phyloP scores from a whole-genome alignment of 305 asterid genomes.

The Ajuga reptans region DNA sequence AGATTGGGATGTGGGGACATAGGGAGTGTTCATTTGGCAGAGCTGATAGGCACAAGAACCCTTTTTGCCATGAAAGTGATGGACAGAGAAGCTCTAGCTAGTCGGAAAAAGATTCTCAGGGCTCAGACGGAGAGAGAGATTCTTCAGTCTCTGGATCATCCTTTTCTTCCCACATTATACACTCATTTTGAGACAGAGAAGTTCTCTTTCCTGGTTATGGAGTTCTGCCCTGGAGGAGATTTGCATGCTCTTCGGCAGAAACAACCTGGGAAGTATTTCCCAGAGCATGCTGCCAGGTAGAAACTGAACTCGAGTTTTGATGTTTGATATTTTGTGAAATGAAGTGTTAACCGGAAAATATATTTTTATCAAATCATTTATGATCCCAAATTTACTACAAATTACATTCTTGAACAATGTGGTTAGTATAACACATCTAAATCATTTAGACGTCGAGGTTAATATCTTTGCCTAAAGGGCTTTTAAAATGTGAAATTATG shows the following conservation, averaged over 20 bases:
- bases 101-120: slow-evolving; percentile 42
- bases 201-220: slow-evolving; percentile 46
- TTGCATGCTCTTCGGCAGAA: slow-evolving; percentile 49
- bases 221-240: slow-evolving; percentile 52
- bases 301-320: background rate
- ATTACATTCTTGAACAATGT: background rate
- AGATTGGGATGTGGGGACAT: slow-evolving; percentile 55
- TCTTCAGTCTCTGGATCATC: slow-evolving; percentile 45
- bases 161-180: slow-evolving; percentile 48
- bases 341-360: background rate
- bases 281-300: slow-evolving; percentile 56
- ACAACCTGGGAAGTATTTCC: slow-evolving; percentile 49
- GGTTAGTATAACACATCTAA: background rate
- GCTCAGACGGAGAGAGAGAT: slow-evolving; percentile 54
- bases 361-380: background rate
- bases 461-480: too few species aligned
- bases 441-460: background rate
- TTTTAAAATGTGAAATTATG: background rate
- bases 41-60: slow-evolving; percentile 48
- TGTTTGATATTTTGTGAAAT: background rate
- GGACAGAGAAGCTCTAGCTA: slow-evolving; percentile 44
- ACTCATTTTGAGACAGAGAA: slow-evolving; percentile 51
- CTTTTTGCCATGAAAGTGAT: slow-evolving; percentile 52
- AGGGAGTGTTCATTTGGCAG: slow-evolving; percentile 49
- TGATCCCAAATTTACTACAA: background rate